Conservation (phyloP, 2,329 filamentous ascomycete genomes). For the Verticillium nubilum region DNA sequence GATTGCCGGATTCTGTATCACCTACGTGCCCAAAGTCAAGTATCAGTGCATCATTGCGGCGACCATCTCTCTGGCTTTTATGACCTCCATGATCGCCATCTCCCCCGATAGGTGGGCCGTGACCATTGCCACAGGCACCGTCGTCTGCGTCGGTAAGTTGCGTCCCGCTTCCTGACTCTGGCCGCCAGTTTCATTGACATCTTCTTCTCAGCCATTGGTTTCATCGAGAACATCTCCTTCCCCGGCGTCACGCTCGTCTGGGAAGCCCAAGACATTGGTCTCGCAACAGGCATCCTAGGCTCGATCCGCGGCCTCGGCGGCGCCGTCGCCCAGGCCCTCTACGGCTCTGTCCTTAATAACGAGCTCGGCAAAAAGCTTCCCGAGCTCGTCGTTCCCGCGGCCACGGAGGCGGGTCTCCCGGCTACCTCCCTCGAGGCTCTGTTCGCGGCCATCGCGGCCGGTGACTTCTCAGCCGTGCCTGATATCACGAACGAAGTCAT, state of each 20-base stretch:
- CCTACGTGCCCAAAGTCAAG: conserved; percentile 30
- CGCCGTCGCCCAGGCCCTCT: conserved; percentile 29
- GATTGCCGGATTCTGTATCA: conserved; percentile 27
- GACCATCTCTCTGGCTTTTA: conserved; percentile 23
- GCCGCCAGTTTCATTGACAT: not conserved
- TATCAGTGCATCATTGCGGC: conserved; percentile 25
- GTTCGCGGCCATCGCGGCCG: conserved; percentile 24
- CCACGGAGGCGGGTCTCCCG: conserved; percentile 28
- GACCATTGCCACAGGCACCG: conserved; percentile 25
- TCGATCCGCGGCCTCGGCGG: conserved; percentile 37
- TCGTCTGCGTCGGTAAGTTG: conserved; percentile 19
- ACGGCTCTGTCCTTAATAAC: conserved; percentile 29
- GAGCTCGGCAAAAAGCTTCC: conserved; percentile 26
- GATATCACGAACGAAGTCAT: conserved; percentile 27
- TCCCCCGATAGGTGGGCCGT: conserved; percentile 19
- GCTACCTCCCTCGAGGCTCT: conserved; percentile 23
- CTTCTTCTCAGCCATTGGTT: conserved; percentile 23
- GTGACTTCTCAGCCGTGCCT: conserved; percentile 24
- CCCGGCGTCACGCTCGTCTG: conserved; percentile 38
- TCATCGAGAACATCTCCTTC: conserved; percentile 33
- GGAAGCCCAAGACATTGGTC: conserved; percentile 39
- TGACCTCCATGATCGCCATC: conserved; percentile 23
- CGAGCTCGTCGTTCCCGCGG: conserved; percentile 26
- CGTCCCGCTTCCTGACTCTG: too few species aligned
- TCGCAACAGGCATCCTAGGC: conserved; percentile 37